Conservation (phyloP, 345 rosid species). For the Linum tenue region DNA sequence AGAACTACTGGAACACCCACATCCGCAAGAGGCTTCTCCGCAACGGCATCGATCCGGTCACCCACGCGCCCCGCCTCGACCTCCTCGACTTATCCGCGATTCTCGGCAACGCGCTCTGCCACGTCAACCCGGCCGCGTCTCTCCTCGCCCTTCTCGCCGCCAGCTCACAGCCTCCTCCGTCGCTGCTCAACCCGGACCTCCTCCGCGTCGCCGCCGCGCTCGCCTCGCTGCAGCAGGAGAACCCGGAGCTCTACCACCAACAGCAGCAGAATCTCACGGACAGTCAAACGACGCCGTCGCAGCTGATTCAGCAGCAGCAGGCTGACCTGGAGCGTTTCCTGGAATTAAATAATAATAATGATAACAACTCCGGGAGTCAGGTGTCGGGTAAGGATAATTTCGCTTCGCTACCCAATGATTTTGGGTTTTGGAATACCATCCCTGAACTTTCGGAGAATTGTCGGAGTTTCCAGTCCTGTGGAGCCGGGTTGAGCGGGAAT, state of each 20-base stretch:
- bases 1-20: conserved; percentile 94
- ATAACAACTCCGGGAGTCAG: neutral
- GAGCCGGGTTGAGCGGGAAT: too few species aligned
- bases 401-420: conserved; percentile 16
- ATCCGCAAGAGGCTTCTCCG: conserved; percentile 74
- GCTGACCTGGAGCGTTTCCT: neutral
- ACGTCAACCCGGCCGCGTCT: conserved; percentile 15
- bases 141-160: conserved; percentile 32
- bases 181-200: conserved; percentile 40
- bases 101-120: conserved; percentile 37
- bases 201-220: conserved; percentile 34
- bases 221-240: conserved; percentile 38
- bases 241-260: conserved; percentile 28
- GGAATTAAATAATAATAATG: neutral
- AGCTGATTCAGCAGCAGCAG: neutral
- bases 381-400: conserved; percentile 5
- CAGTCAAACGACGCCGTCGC: too few species aligned
- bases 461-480: conserved; percentile 17
- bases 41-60: conserved; percentile 88
- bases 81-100: conserved; percentile 65
- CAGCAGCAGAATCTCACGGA: neutral
- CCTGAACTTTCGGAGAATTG: conserved; percentile 19
- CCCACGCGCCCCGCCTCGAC: conserved; percentile 79
- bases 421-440: conserved; percentile 1
- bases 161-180: conserved; percentile 39